Evolutionary conservation across 2,329 filamentous ascomycete species (phyloP).

Genomic region (Beauveria sp.): DNA sequence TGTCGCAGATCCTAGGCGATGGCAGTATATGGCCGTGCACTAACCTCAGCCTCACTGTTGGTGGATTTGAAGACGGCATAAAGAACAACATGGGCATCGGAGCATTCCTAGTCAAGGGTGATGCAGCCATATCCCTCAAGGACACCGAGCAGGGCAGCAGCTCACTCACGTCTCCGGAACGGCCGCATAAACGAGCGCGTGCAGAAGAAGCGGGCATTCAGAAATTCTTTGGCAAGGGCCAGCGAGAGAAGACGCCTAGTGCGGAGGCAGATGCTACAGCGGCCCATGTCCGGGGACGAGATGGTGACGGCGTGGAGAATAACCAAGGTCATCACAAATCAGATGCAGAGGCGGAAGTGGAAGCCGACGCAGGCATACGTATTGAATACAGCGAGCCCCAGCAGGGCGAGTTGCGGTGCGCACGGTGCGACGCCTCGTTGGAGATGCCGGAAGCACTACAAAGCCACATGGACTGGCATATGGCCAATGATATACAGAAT

Average conservation of each 20-base stretch:
- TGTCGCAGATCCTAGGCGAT: conserved; percentile 71
- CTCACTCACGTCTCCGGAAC: conserved; percentile 16
- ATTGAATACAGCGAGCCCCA: neutral
- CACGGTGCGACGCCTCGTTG: conserved; percentile 58
- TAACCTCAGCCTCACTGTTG: conserved; percentile 82
- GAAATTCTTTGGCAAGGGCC: conserved; percentile 47
- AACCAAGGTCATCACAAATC: neutral
- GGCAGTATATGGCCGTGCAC: conserved; percentile 81
- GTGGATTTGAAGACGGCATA: conserved; percentile 85
- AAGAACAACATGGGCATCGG: conserved; percentile 80
- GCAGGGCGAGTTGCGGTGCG: conserved; percentile 38
- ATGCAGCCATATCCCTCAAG: conserved; percentile 45
- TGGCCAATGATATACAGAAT: conserved; percentile 77
- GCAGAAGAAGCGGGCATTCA: conserved; percentile 44
- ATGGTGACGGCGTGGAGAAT: conserved; percentile 8
- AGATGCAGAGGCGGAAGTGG: conserved; percentile 16
- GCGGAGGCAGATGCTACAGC: conserved; percentile 20
- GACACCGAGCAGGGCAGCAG: conserved; percentile 14
- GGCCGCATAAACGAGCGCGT: conserved; percentile 24
- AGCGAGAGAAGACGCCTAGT: conserved; percentile 15
- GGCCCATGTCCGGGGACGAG: conserved; percentile 16
- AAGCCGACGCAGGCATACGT: conserved; percentile 26
- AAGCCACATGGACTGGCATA: conserved; percentile 90
- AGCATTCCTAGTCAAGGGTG: conserved; percentile 72
- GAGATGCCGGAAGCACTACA: conserved; percentile 49